Evolutionary conservation across 768 basidiomycete species (phyloP).

Genomic region (Mycena vitilis): DNA sequence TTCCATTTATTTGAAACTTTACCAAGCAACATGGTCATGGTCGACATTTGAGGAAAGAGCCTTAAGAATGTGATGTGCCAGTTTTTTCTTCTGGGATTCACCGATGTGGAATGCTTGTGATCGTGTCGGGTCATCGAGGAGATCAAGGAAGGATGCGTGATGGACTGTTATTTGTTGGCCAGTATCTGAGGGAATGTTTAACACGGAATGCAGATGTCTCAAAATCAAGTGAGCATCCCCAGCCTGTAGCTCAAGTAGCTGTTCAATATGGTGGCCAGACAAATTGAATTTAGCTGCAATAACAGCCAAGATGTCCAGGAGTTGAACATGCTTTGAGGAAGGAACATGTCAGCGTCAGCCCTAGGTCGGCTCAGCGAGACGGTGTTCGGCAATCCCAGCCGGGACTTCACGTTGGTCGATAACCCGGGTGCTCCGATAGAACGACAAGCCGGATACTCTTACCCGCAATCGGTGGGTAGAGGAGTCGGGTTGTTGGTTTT

Average conservation of each 20-base stretch:
- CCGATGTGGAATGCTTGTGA: neutral
- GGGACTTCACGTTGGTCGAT: no score
- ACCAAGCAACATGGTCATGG: neutral
- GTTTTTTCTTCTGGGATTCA: neutral
- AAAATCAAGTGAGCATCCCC: neutral
- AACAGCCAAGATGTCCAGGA: neutral
- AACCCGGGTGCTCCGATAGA: no score
- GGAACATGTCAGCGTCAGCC: no score
- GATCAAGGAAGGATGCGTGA: slow-evolving; percentile 9
- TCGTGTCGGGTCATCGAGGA: neutral
- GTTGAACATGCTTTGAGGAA: neutral
- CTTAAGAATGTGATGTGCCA: neutral
- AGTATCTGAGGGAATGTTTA: neutral
- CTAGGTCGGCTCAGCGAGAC: no score
- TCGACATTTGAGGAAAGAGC: neutral
- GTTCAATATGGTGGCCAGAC: neutral
- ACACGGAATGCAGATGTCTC: neutral
- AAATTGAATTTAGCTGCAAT: slow-evolving; percentile 3
- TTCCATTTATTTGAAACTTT: neutral
- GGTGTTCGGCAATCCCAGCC: no score
- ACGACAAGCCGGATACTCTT: no score
- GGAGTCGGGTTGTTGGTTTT: no score
- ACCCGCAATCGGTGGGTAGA: no score
- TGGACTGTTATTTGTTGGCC: neutral
- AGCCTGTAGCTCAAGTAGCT: neutral